Percentiles rank a stretch among this genome's conserved stretches.
These are phyloP conservation scores for Ceratocystis alfenasii DNA, from an alignment of 2,329 filamentous ascomycete species.

Conservation along the genomic window DNA sequence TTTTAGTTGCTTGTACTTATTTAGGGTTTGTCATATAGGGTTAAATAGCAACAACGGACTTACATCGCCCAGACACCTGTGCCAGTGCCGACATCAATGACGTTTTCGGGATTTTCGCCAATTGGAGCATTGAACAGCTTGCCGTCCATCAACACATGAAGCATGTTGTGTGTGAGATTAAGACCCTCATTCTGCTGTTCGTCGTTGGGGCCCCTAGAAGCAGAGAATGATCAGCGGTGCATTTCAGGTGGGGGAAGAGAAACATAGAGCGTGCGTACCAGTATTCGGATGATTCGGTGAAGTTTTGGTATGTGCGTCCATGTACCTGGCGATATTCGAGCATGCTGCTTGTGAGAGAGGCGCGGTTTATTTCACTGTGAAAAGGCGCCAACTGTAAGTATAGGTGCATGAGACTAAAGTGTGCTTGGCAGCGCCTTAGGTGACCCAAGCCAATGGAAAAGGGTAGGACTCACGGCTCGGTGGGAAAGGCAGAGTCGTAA, in stretches of 20 bases:
- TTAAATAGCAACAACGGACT: conserved; percentile 28
- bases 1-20: neutral
- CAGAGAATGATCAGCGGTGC: neutral
- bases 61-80: conserved; percentile 31
- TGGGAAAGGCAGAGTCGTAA: conserved; percentile 18
- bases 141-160: conserved; percentile 22
- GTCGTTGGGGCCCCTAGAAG: conserved; percentile 25
- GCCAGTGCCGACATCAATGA: conserved; percentile 29
- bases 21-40: neutral
- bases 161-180: conserved; percentile 19
- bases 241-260: neutral
- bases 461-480: conserved; percentile 15
- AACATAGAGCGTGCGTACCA: conserved; percentile 23
- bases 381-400: neutral
- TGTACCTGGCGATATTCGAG: conserved; percentile 27
- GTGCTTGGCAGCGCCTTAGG: neutral
- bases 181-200: conserved; percentile 25
- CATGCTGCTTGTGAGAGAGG: conserved; percentile 27
- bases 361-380: conserved; percentile 23
- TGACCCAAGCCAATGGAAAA: neutral
- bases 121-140: conserved; percentile 22
- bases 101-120: conserved; percentile 26
- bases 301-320: conserved; percentile 28
- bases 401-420: neutral
- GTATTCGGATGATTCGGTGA: conserved; percentile 26